phyloP scores from a whole-genome alignment of 495 filamentous ascomycete species.

The Lindgomyces ingoldianus region DNA sequence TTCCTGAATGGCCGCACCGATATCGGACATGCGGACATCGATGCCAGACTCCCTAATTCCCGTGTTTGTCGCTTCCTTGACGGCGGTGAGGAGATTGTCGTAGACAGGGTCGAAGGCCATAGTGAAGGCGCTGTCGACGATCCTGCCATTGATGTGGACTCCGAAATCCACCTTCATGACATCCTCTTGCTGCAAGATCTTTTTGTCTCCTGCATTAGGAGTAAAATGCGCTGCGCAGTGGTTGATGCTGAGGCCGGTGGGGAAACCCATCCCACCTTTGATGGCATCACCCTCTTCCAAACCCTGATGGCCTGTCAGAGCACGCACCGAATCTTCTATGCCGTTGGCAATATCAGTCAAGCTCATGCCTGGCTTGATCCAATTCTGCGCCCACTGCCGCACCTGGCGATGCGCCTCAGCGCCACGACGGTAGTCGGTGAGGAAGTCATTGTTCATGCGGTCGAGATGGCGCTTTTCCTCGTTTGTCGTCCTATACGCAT shows the following conservation, averaged over 20 bases:
- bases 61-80: slow-evolving; percentile 65
- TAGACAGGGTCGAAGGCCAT: slow-evolving; percentile 63
- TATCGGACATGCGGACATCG: slow-evolving; percentile 62
- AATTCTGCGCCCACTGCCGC: slow-evolving; percentile 58
- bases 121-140: slow-evolving; percentile 67
- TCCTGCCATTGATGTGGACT: slow-evolving; percentile 64
- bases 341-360: slow-evolving; percentile 61
- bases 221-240: slow-evolving; percentile 64
- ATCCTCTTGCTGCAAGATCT: slow-evolving; percentile 57
- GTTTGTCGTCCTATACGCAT: slow-evolving; percentile 58
- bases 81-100: slow-evolving; percentile 61
- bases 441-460: slow-evolving; percentile 56
- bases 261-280: slow-evolving; percentile 63
- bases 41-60: slow-evolving; percentile 63
- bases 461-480: slow-evolving; percentile 60
- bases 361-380: slow-evolving; percentile 57
- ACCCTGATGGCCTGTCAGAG: slow-evolving; percentile 58
- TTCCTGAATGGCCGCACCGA: slow-evolving; percentile 65
- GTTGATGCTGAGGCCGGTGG: slow-evolving; percentile 62
- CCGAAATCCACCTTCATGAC: slow-evolving; percentile 72
- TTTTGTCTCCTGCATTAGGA: slow-evolving; percentile 64
- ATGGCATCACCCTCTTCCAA: slow-evolving; percentile 60
- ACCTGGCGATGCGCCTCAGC: slow-evolving; percentile 65
- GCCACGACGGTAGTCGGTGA: slow-evolving; percentile 61
- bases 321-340: slow-evolving; percentile 63